Evolutionary conservation across 192 early-diverging fungal species (phyloP), one percentile per base, ranked within the genome.

Genomic region (Chytriomyces sp.): DNA sequence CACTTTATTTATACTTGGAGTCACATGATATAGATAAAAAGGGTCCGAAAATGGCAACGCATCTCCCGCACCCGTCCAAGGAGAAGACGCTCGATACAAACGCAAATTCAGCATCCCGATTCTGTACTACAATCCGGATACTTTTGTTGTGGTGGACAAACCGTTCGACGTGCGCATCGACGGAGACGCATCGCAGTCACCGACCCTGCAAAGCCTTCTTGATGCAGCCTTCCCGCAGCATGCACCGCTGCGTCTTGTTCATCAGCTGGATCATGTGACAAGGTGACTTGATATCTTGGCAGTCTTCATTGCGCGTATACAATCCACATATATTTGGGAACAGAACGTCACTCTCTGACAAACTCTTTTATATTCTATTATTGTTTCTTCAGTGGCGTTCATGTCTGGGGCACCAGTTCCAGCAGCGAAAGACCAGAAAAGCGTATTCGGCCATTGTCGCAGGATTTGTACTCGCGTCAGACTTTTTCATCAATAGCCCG

Each of bases 351-450:
- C 35, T 35, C 35, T 35, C 35, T 35, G 35, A 35, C 35, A 35
- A 1, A 35, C 35, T 4, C 35, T 35, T 35, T 35, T 35, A 35
- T 35, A 35, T 35, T 35, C 0, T 35, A 35, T 3, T 35, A 35
- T 35, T 0, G 35, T 35, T 4, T 35, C 35, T 35, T 35, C 35
- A 64, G 53, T 20, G 82, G 83, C 7, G 66, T 84, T 9, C 78
- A 84, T 45, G 60, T 82, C 28, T 81, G 82, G 81, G 83, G 64
- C 16, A 28, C 80, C 45, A 48, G 35, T 82, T 81, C 53, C 28
- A 59, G 26, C 45, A 72, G 47, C 74, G 80, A 8, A 8, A 20
- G 57, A 80, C 78, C 4, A 28, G 50, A 8, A 83, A 83, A 53
- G 47, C 35, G 13, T 83, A 83, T 44, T 18, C 67, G 4, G 82